A percentile compares a stretch with the other conserved stretches of the same genome.
Conservation (phyloP, 2,329 filamentous ascomycete species). For the Xylaria sp. region DNA sequence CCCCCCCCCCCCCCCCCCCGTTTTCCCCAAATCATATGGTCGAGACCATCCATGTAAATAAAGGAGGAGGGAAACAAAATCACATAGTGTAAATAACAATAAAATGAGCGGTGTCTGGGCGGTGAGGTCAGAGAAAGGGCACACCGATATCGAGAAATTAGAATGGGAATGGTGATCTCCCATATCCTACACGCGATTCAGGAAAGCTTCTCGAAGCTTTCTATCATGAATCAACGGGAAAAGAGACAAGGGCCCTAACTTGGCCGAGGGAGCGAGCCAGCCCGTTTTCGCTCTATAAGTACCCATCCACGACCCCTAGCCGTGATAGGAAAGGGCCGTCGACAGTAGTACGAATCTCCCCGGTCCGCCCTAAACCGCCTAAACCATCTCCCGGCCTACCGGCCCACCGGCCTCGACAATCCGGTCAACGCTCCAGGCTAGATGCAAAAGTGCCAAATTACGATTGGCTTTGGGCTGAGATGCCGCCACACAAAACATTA, state of each 20-base stretch:
- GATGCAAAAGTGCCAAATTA: conserved; percentile 27
- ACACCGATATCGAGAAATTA: neutral
- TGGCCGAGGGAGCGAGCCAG: conserved; percentile 2
- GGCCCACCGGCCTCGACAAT: conserved; percentile 31
- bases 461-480: conserved; percentile 11
- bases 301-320: neutral
- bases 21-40: neutral
- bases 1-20: neutral
- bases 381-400: conserved; percentile 32
- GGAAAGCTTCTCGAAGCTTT: conserved; percentile 22
- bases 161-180: neutral
- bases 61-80: neutral
- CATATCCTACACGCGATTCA: conserved; percentile 9
- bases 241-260: neutral
- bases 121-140: conserved; percentile 3
- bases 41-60: neutral
- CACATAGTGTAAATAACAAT: neutral
- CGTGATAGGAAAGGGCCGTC: conserved; percentile 6
- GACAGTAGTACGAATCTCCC: neutral
- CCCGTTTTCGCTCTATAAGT: neutral
- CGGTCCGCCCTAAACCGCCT: conserved; percentile 8
- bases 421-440: conserved; percentile 29
- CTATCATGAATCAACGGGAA: conserved; percentile 7
- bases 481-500: conserved; percentile 14
- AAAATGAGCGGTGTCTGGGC: conserved; percentile 18